Percentiles rank a stretch among this genome's conserved stretches.
Evolutionary conservation across 1,284 basidiomycete genomes (phyloP).

Genomic region (Ustilago hordei): DNA sequence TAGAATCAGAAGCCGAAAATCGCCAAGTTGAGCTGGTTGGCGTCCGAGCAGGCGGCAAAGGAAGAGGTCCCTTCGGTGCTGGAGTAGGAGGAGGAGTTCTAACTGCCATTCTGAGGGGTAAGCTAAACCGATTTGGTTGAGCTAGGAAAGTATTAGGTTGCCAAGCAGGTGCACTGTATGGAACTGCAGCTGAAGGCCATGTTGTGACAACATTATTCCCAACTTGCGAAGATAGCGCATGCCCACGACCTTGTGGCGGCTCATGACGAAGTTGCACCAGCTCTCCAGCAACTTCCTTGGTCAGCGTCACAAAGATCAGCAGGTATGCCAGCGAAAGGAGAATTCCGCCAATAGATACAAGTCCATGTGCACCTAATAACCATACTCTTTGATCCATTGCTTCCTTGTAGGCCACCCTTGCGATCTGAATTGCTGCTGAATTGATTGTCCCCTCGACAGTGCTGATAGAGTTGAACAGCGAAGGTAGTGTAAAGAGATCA

Average conservation of each 20-base stretch:
- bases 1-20: background rate
- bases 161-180: background rate
- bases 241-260: background rate
- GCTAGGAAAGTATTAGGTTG: background rate
- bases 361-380: constrained; percentile 4
- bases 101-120: background rate
- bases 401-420: constrained; percentile 5
- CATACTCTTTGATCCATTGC: constrained; percentile 8
- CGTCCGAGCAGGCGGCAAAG: constrained; percentile 8
- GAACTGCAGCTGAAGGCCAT: constrained; percentile 9
- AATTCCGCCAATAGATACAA: constrained; percentile 17
- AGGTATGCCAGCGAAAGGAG: constrained; percentile 7
- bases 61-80: constrained; percentile 22
- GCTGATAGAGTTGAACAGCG: background rate
- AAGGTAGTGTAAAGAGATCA: background rate
- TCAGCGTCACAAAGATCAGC: constrained; percentile 12
- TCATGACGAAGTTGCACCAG: constrained; percentile 18
- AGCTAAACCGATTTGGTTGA: background rate
- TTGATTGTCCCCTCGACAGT: background rate
- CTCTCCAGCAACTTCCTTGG: constrained; percentile 21
- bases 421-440: constrained; percentile 1
- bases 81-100: constrained; percentile 20
- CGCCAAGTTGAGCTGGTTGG: background rate
- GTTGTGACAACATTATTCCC: background rate
- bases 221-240: background rate